Base-by-base conservation (phyloP, 805 yeast genomes). In the Metschnikowia reukaufii region DNA sequence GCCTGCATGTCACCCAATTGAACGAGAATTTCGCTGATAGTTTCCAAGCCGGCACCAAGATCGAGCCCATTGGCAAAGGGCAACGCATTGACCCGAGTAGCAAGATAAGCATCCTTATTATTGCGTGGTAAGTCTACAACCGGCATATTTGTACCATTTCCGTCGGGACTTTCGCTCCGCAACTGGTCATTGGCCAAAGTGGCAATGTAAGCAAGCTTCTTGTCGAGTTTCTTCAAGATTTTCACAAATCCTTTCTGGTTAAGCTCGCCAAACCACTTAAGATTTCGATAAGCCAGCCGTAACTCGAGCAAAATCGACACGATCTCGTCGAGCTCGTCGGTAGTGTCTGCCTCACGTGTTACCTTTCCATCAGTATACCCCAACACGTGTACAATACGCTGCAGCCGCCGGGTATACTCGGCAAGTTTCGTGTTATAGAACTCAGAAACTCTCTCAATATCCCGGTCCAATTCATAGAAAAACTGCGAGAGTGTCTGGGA, bases 201-300 rank as follows among this genome's bases (percentile, higher is more conserved):
- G 16, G 58, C 52, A 39, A 68, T 55, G 37, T 53, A 60, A 6
- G 51, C 49, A 56, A 72, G 60, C 63, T 89, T 89, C 70, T 92
- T 92, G 65, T 92, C 97, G 57, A 91, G 74, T 60, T 91, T 91
- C 69, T 91, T 91, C 60, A 92, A 72, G 53, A 92, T 92, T 69
- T 91, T 91, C 44, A 83, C 78, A 57, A 90, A 87, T 0, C 96
- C 98, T 50, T 95, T 82, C 61, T 86, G 88, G 71, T 91, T 91
- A 58, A 91, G 79, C 61, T 92, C 97, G 19, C 95, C 95, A 64
- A 80, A 91, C 96, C 97, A 92, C 64, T 88, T 90, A 61, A 91
- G 73, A 65, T 90, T 90, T 47, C 97, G 76, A 51, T 86, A 80
- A 49, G 82, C 81, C 15, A 85, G 76, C 39, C 96, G 76, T 44